These are phyloP conservation scores for Avena insularis DNA, from an alignment of 176 grass and related monocot genomes.

Conservation along the genomic window DNA sequence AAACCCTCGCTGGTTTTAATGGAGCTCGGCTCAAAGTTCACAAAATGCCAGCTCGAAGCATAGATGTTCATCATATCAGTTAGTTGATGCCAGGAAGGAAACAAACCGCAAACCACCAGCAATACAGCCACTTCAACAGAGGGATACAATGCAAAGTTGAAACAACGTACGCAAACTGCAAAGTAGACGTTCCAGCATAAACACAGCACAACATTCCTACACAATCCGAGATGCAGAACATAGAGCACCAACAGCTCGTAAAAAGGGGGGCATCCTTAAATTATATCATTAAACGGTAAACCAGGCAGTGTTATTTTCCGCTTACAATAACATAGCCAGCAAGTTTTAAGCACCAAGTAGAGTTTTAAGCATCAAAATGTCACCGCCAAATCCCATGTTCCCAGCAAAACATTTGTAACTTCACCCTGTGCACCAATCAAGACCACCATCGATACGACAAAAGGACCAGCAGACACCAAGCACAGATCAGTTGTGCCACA, in stretches of 20 bases:
- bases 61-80: no score
- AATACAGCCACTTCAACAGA: neutral
- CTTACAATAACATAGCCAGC: constrained; percentile 20
- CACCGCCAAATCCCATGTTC: constrained; percentile 13
- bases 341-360: neutral
- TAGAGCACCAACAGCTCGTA: neutral
- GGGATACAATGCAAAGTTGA: neutral
- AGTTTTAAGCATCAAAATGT: neutral
- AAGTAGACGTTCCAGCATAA: neutral
- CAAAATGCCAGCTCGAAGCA: no score
- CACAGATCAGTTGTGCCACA: neutral
- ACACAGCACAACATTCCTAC: neutral
- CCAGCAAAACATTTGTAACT: neutral
- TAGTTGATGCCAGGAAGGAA: no score
- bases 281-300: neutral
- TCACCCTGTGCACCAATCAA: constrained; percentile 35
- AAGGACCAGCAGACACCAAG: neutral
- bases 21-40: no score
- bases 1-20: no score
- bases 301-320: neutral
- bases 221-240: neutral
- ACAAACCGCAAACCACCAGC: no score
- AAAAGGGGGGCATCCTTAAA: neutral
- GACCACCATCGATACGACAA: neutral
- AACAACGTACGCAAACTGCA: neutral